A percentile compares a stretch with the other conserved stretches of the same genome.
Conservation (phyloP, 2,329 filamentous ascomycete species). For the Monosporascus sp. region DNA sequence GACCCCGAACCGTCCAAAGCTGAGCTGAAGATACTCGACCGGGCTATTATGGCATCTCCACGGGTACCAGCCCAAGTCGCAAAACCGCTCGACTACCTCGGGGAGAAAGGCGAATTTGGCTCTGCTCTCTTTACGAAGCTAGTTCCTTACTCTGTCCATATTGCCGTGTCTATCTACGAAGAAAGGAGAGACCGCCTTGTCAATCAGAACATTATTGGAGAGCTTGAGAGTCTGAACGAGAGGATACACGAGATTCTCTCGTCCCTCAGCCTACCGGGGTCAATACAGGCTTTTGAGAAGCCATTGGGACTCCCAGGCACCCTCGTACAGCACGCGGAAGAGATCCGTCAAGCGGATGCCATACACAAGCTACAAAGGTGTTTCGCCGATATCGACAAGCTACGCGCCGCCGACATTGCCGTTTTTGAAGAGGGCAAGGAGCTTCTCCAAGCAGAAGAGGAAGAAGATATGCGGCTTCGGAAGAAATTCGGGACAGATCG, state of each 20-base stretch:
- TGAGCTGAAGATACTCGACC: conserved; percentile 78
- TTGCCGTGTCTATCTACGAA: conserved; percentile 92
- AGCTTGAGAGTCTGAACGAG: conserved; percentile 76
- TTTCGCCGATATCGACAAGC: conserved; percentile 83
- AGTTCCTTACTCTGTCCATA: conserved; percentile 91
- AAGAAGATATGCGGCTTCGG: conserved; percentile 74
- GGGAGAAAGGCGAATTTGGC: conserved; percentile 75
- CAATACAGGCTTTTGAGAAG: conserved; percentile 90
- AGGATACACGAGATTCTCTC: conserved; percentile 74
- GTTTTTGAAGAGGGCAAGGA: conserved; percentile 81
- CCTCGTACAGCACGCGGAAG: conserved; percentile 84
- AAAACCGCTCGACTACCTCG: conserved; percentile 73
- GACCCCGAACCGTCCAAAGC: conserved; percentile 80
- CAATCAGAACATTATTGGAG: conserved; percentile 79
- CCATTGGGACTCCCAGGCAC: conserved; percentile 84
- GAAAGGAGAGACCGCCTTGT: conserved; percentile 87
- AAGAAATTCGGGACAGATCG: conserved; percentile 80
- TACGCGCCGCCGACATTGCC: conserved; percentile 73
- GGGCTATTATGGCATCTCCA: conserved; percentile 81
- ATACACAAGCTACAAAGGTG: conserved; percentile 71
- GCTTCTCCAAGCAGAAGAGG: conserved; percentile 71
- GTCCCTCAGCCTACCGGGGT: conserved; percentile 83
- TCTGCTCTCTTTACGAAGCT: conserved; percentile 83
- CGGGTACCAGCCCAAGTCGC: conserved; percentile 77
- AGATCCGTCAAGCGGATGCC: conserved; percentile 86